Evolutionary conservation across 495 filamentous ascomycete genomes (phyloP).

Genomic region (Sordaria brevicollis): DNA sequence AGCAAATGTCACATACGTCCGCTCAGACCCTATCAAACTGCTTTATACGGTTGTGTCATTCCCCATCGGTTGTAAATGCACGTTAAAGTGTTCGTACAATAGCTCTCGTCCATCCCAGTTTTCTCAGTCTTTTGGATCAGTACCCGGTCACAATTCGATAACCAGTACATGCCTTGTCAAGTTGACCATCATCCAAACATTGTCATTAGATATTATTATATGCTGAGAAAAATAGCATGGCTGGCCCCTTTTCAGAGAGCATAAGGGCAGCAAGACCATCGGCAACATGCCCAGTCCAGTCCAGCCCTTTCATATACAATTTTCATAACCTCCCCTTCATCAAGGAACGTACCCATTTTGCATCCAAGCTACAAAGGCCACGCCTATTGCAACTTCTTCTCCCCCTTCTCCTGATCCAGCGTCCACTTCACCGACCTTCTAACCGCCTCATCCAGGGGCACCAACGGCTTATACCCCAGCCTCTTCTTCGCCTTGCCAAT

Average conservation of each 20-base stretch:
- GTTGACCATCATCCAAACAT: neutral
- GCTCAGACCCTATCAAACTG: no score
- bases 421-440: constrained; percentile 57
- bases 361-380: neutral
- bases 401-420: constrained; percentile 40
- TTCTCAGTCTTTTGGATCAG: neutral
- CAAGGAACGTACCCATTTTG: neutral
- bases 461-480: constrained; percentile 65
- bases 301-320: neutral
- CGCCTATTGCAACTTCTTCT: neutral
- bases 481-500: constrained; percentile 74
- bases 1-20: no score
- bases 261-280: no score
- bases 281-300: no score
- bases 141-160: neutral
- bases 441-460: constrained; percentile 67
- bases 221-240: neutral
- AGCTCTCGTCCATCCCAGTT: neutral
- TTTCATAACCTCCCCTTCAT: neutral
- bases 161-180: neutral
- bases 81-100: neutral
- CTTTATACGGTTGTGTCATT: neutral
- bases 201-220: neutral
- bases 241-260: neutral
- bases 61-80: neutral